Conservation (phyloP, 345 rosid species). For the Eucalyptus decipiens region DNA sequence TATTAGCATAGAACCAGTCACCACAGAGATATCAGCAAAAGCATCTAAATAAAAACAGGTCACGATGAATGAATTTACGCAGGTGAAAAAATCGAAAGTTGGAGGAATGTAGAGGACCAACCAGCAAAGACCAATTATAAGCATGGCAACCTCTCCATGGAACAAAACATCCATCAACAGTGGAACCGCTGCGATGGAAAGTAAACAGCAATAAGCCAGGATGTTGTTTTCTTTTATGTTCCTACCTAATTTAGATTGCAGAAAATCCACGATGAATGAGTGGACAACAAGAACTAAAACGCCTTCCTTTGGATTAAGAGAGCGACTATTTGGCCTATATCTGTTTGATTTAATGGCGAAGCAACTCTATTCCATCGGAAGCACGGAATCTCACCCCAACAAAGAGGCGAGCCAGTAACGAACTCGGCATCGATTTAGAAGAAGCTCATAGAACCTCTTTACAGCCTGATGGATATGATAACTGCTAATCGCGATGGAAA, state of each 20-base stretch:
- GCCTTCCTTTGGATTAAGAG: not conserved
- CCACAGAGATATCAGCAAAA: not conserved
- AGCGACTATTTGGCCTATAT: not conserved
- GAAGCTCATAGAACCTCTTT: not conserved
- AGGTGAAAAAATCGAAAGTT: not conserved
- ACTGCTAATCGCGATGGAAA: not conserved
- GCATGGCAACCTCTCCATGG: slow-evolving; percentile 25
- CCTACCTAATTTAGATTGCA: not conserved
- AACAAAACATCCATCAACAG: slow-evolving; percentile 9
- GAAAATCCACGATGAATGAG: not conserved
- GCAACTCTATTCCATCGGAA: not conserved
- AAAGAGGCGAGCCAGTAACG: not conserved
- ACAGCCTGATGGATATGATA: not conserved
- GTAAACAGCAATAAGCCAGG: not conserved
- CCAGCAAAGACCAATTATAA: slow-evolving; percentile 38
- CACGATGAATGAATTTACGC: not conserved
- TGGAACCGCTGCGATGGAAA: slow-evolving; percentile 22
- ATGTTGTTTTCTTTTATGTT: not conserved
- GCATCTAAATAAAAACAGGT: not conserved
- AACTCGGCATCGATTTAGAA: not conserved
- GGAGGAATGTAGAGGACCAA: slow-evolving; percentile 4
- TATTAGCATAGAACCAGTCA: not conserved
- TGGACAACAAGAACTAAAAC: not conserved
- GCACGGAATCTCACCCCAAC: not conserved
- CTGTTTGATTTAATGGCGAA: not conserved